Conservation (phyloP, 345 rosid species). For the Syzygium aqueum region DNA sequence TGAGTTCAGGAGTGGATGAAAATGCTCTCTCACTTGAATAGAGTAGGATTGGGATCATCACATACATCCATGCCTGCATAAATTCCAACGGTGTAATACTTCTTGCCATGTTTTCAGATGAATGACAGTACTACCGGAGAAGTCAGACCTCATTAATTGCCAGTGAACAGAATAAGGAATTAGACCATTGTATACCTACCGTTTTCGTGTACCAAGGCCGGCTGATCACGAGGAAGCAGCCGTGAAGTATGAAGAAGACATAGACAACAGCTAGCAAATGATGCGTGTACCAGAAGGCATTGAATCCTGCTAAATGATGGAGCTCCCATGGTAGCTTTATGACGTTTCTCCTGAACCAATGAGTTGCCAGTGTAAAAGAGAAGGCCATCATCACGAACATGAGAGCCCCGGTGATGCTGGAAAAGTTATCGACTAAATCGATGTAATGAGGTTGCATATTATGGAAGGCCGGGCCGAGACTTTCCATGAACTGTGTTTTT, state of each 20-base stretch:
- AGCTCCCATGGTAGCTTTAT: slow-evolving; percentile 57
- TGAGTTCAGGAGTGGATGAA: slow-evolving; percentile 31
- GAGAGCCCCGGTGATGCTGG: slow-evolving; percentile 55
- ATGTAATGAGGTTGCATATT: slow-evolving; percentile 50
- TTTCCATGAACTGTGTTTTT: slow-evolving; percentile 23
- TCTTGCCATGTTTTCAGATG: background rate
- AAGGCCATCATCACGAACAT: slow-evolving; percentile 51
- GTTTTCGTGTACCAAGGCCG: slow-evolving; percentile 76
- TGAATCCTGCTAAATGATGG: slow-evolving; percentile 69
- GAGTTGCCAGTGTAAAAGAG: slow-evolving; percentile 69
- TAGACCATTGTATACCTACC: slow-evolving; percentile 21
- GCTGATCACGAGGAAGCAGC: slow-evolving; percentile 50
- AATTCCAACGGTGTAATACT: background rate
- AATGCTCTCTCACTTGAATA: slow-evolving; percentile 59
- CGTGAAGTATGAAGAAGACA: slow-evolving; percentile 55
- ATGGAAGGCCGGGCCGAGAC: slow-evolving; percentile 29
- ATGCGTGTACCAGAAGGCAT: slow-evolving; percentile 92
- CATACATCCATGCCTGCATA: slow-evolving; percentile 90
- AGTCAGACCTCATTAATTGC: background rate
- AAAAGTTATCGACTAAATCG: slow-evolving; percentile 29
- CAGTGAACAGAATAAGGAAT: background rate
- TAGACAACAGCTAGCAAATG: slow-evolving; percentile 70
- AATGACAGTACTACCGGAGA: background rate
- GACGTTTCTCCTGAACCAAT: slow-evolving; percentile 52
- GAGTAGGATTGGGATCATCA: slow-evolving; percentile 38